Evolutionary conservation across 129 eudicot species (phyloP), one percentile per base, ranked within the genome.

Genomic region (Flaveria brownii): DNA sequence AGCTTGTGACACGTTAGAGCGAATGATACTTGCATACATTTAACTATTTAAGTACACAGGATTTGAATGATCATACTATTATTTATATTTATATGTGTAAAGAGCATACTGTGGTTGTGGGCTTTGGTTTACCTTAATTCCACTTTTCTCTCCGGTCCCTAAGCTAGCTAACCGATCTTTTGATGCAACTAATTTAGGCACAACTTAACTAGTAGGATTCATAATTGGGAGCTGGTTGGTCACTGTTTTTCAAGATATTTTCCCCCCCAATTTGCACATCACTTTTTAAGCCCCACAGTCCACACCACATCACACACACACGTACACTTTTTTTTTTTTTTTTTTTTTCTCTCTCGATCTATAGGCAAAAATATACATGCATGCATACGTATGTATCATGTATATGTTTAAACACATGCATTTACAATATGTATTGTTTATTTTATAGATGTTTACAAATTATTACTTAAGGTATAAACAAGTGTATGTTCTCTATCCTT

Each of bases 101-200:
- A n/a, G n/a, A n/a, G n/a, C n/a, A n/a, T n/a, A n/a, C 78, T 85
- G 89, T 85, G 78, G 87, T 88, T 82, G 84, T 91, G 94, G 92
- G 84, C 82, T 84, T 86, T 83, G 86, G 82, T 92, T 84, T 89
- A 92, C 88, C 88, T 82, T n/a, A n/a, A n/a, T n/a, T 87, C 88
- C 97, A 88, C 95, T 85, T 84, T 68, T 83, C 45, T 82, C 66
- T 82, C 56, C 73, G 78, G n/a, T n/a, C n/a, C n/a, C n/a, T n/a
- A n/a, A n/a, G n/a, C 84, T 65, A 2, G 2, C 2, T 28, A 28
- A 26, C 2, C 2, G 85, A 82, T 84, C 85, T 86, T 86, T 89
- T 85, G 86, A 83, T 85, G 87, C 86, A 91, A 83, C 92, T 86
- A n/a, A n/a, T n/a, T 85, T 86, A 81, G 75, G 79, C 74, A 85